Conservation (phyloP, 2,329 filamentous ascomycete genomes). For the Cladosporium austrohemisphaericum region DNA sequence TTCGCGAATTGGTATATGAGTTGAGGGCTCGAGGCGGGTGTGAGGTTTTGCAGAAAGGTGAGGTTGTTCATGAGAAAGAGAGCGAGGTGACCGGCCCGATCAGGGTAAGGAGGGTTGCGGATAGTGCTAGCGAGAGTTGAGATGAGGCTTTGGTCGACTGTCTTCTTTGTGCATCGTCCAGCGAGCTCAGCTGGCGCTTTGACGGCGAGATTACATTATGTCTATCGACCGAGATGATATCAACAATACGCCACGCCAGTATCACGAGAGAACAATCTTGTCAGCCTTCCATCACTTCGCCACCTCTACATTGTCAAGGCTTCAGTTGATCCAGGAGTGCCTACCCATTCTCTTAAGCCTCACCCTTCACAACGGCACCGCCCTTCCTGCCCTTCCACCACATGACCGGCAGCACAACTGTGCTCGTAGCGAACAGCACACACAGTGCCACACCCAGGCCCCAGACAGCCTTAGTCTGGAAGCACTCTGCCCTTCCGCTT, state of each 20-base stretch:
- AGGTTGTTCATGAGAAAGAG: conserved; percentile 34
- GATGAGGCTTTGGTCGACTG: background rate
- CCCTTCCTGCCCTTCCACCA: conserved; percentile 50
- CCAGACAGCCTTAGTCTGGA: conserved; percentile 84
- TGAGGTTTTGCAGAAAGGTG: conserved; percentile 49
- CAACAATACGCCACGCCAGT: background rate
- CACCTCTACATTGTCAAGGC: background rate
- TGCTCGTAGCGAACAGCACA: conserved; percentile 46
- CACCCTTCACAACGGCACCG: background rate
- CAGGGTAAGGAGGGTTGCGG: conserved; percentile 34
- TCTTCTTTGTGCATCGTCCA: background rate
- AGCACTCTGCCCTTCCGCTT: conserved; percentile 65
- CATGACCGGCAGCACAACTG: conserved; percentile 44
- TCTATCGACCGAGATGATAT: background rate
- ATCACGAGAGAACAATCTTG: background rate
- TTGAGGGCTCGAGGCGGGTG: conserved; percentile 40
- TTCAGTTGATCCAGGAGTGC: too few relatives aligned
- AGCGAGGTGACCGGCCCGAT: conserved; percentile 46
- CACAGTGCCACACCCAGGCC: conserved; percentile 75
- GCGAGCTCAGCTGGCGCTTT: too few relatives aligned
- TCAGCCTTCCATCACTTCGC: too few relatives aligned
- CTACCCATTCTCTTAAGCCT: background rate
- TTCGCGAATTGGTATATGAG: conserved; percentile 43
- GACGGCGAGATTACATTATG: conserved; percentile 1
- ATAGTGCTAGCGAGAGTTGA: background rate